A percentile compares a stretch with the other conserved stretches of the same genome.
These are phyloP conservation scores for Neckera pumila DNA, from an alignment of 225 moss, liverwort and hornwort genomes.

Conservation along the genomic window DNA sequence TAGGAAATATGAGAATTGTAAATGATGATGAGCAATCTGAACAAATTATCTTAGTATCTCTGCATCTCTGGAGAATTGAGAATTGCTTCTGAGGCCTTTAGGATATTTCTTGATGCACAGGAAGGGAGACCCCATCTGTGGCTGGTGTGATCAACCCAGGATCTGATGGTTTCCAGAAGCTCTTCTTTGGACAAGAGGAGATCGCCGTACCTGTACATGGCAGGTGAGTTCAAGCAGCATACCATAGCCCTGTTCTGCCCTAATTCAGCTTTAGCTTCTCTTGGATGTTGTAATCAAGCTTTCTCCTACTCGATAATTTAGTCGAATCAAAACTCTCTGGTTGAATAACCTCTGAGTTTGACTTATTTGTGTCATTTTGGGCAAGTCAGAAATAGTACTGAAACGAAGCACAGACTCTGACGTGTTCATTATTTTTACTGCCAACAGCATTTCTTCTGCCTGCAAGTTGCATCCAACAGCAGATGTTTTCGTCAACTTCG, in stretches of 20 bases:
- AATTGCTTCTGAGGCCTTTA: not conserved
- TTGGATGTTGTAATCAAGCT: not conserved
- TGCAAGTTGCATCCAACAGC: slow-evolving; percentile 82
- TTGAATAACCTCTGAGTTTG: not conserved
- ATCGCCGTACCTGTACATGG: slow-evolving; percentile 90
- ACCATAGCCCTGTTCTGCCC: not conserved
- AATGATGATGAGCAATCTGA: not conserved
- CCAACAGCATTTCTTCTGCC: slow-evolving; percentile 46
- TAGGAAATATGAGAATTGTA: not conserved
- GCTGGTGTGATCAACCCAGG: slow-evolving; percentile 92
- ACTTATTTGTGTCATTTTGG: not conserved
- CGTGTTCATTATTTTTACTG: not conserved
- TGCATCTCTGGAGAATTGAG: not conserved
- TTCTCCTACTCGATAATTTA: not conserved
- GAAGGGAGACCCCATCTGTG: slow-evolving; percentile 69
- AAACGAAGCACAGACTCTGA: not conserved
- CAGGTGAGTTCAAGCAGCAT: slow-evolving; percentile 11
- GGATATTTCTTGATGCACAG: slow-evolving; percentile 1
- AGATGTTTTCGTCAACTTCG: slow-evolving; percentile 98
- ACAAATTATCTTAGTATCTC: not conserved
- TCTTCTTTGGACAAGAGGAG: slow-evolving; percentile 83
- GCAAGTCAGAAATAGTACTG: not conserved
- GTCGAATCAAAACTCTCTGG: not conserved
- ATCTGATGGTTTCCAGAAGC: slow-evolving; percentile 88
- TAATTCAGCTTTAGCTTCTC: not conserved